Conservation (phyloP, 495 filamentous ascomycete species). For the Penicillium daleae region DNA sequence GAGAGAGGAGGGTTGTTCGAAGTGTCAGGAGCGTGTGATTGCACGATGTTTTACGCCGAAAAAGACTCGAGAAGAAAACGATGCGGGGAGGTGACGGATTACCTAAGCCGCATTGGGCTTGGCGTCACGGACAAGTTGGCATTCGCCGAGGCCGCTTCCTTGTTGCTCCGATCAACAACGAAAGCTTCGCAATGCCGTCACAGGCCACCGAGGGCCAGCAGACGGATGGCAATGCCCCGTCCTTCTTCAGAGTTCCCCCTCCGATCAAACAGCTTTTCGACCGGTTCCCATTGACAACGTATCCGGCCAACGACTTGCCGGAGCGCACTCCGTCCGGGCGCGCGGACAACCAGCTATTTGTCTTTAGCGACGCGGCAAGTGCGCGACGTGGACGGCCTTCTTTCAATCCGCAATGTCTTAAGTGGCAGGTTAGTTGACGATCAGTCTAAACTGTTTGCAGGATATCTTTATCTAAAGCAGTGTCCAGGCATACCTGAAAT, state of each 20-base stretch:
- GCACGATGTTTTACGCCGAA: neutral
- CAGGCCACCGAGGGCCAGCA: conserved; percentile 32
- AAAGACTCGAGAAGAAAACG: conserved; percentile 13
- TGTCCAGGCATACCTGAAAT: conserved; percentile 78
- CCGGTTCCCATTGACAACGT: conserved; percentile 74
- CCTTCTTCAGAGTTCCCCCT: conserved; percentile 69
- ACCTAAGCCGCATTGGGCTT: conserved; percentile 15
- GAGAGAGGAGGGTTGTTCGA: neutral
- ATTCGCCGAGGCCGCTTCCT: conserved; percentile 14
- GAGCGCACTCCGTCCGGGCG: conserved; percentile 55
- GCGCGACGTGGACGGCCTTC: conserved; percentile 68
- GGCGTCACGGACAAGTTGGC: conserved; percentile 9
- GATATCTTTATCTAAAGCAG: conserved; percentile 5
- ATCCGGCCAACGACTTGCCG: conserved; percentile 79
- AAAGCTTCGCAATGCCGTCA: conserved; percentile 39
- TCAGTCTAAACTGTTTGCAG: neutral
- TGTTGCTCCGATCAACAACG: conserved; percentile 10
- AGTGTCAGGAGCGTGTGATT: neutral
- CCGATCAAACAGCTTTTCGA: conserved; percentile 84
- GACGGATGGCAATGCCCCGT: conserved; percentile 23
- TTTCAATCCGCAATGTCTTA: conserved; percentile 92
- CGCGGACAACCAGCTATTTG: conserved; percentile 66
- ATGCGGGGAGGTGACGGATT: conserved; percentile 17
- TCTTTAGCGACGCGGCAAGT: conserved; percentile 72
- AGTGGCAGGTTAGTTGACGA: conserved; percentile 80